These are phyloP conservation scores for Ophiosphaerella narmari DNA, from an alignment of 2,329 filamentous ascomycete genomes.

Conservation along the genomic window DNA sequence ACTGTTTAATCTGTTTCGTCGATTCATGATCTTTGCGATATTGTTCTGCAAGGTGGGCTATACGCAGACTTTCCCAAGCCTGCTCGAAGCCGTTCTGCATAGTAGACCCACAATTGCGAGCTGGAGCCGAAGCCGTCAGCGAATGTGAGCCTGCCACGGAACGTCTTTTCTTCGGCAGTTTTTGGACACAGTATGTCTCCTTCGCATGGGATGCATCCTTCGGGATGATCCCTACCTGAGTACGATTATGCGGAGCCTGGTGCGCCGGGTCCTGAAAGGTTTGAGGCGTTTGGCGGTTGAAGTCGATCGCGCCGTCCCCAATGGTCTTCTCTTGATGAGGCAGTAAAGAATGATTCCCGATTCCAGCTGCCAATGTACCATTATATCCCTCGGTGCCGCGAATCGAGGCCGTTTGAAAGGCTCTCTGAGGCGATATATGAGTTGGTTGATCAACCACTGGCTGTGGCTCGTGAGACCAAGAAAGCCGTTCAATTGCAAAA, in stretches of 20 bases:
- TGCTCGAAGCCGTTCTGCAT: conserved; percentile 6
- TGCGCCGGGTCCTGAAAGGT: not conserved
- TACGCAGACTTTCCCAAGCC: conserved; percentile 8
- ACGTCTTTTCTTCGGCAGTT: conserved; percentile 12
- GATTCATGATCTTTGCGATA: conserved; percentile 13
- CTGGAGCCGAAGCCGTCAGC: not conserved
- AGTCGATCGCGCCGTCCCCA: no score
- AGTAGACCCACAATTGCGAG: not conserved
- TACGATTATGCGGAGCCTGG: no score
- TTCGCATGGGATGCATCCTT: not conserved
- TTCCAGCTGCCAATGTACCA: no score
- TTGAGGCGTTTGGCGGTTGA: not conserved
- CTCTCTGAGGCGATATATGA: no score
- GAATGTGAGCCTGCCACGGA: not conserved
- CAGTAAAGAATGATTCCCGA: no score
- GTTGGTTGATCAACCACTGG: no score
- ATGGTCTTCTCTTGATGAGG: no score
- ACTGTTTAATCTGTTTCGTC: conserved; percentile 1
- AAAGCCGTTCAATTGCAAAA: no score
- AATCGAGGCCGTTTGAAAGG: no score
- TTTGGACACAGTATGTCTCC: conserved; percentile 9
- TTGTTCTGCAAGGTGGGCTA: conserved; percentile 14
- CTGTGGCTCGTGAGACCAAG: no score
- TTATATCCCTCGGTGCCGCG: no score
- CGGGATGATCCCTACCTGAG: not conserved